Conservation (phyloP, 257 asterid genomes). For the Ajuga chamaepitys region DNA sequence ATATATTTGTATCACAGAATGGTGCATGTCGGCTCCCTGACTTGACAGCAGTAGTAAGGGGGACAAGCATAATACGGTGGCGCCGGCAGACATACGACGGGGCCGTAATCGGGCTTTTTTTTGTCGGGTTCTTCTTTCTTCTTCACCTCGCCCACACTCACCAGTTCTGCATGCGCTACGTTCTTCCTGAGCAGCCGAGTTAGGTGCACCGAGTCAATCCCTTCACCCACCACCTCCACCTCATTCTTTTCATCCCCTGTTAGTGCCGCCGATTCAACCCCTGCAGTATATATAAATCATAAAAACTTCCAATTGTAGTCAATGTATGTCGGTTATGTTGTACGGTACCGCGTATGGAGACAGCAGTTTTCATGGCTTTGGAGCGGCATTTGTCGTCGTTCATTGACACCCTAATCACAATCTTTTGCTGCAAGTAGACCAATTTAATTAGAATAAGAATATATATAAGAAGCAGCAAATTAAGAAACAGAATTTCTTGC, state of each 20-base stretch:
- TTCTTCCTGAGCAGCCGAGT: conserved; percentile 31
- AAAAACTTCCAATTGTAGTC: background rate
- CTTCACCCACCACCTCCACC: conserved; percentile 37
- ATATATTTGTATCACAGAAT: conserved; percentile 27
- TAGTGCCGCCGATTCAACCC: conserved; percentile 28
- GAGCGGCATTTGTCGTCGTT: conserved; percentile 20
- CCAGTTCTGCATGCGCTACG: conserved; percentile 29
- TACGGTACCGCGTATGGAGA: conserved; percentile 19
- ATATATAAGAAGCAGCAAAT: background rate
- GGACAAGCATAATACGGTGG: background rate
- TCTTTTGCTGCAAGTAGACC: conserved; percentile 36
- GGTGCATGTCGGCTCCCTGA: conserved; percentile 13
- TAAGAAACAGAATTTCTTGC: background rate
- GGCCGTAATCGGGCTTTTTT: background rate
- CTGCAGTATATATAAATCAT: background rate
- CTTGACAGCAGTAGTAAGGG: background rate
- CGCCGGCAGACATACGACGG: background rate
- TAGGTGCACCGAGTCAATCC: conserved; percentile 34
- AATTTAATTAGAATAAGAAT: background rate
- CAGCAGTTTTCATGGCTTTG: conserved; percentile 28
- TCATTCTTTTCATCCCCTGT: conserved; percentile 22
- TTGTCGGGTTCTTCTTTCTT: background rate
- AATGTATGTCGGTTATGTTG: background rate
- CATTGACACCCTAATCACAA: conserved; percentile 33
- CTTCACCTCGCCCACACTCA: conserved; percentile 23